phyloP scores from a whole-genome alignment of 148 eudicot species.

The Euryodendron excelsum region DNA sequence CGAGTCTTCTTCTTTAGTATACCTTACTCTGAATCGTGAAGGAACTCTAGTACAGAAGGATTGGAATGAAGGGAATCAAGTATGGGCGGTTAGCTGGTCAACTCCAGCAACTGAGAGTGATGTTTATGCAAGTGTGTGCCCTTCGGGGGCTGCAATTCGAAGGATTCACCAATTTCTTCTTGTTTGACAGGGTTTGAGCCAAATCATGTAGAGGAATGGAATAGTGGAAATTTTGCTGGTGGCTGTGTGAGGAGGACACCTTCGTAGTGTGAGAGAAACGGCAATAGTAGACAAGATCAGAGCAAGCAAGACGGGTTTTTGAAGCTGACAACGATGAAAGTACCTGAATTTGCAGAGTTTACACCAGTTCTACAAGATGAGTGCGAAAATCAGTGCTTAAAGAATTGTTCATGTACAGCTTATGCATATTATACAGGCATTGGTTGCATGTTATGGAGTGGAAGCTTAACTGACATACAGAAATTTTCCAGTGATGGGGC shows the following conservation, averaged over 20 bases:
- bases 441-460: constrained; percentile 49
- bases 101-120: constrained; percentile 31
- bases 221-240: constrained; percentile 36
- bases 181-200: constrained; percentile 61
- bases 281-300: neutral
- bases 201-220: constrained; percentile 38
- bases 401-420: constrained; percentile 43
- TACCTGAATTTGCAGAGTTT: constrained; percentile 33
- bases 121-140: constrained; percentile 48
- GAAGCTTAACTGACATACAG: constrained; percentile 37
- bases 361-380: constrained; percentile 2
- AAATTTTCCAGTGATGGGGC: constrained; percentile 24
- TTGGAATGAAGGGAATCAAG: constrained; percentile 17
- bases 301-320: constrained; percentile 39
- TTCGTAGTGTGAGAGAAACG: constrained; percentile 33
- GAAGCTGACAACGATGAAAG: constrained; percentile 33
- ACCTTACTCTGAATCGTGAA: constrained; percentile 16
- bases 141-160: constrained; percentile 51
- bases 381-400: constrained; percentile 32
- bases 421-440: constrained; percentile 33
- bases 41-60: constrained; percentile 17
- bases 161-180: constrained; percentile 33
- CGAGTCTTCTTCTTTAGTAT: neutral
- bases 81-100: constrained; percentile 27
- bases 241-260: constrained; percentile 45